These are phyloP conservation scores for Collariella sp. DNA, from an alignment of 495 filamentous ascomycete genomes.

Conservation along the genomic window DNA sequence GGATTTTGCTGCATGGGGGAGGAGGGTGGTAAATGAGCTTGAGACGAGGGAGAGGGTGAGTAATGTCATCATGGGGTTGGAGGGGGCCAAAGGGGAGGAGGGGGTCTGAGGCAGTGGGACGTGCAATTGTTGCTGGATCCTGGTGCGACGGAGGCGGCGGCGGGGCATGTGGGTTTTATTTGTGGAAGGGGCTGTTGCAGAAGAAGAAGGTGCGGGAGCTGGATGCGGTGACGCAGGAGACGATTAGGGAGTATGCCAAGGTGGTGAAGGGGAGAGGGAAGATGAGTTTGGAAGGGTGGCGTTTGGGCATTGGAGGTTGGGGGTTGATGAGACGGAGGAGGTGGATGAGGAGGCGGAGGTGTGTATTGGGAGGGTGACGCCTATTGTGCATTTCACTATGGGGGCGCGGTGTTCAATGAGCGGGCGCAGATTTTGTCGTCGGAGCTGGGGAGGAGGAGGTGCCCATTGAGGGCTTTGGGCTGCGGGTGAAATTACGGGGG, in stretches of 20 bases:
- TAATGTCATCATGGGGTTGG: conserved; percentile 32
- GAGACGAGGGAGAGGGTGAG: conserved; percentile 46
- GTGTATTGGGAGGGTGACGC: conserved; percentile 49
- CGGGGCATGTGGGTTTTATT: conserved; percentile 49
- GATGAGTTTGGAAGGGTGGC: conserved; percentile 38
- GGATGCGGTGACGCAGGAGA: conserved; percentile 27
- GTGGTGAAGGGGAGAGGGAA: conserved; percentile 25
- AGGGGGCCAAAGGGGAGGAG: conserved; percentile 6
- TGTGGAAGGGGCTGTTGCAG: conserved; percentile 47
- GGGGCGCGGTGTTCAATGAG: conserved; percentile 44
- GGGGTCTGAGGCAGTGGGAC: conserved; percentile 42
- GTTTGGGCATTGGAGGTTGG: conserved; percentile 49
- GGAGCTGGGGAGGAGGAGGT: conserved; percentile 20
- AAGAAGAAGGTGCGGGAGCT: conserved; percentile 46
- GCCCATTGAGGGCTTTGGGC: conserved; percentile 42
- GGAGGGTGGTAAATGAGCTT: conserved; percentile 51
- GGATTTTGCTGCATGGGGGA: conserved; percentile 41
- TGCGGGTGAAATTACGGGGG: conserved; percentile 49
- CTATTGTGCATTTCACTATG: conserved; percentile 55
- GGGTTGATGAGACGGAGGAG: conserved; percentile 18
- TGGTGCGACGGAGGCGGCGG: conserved; percentile 41
- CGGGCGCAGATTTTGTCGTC: conserved; percentile 34
- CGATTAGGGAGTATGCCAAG: conserved; percentile 40
- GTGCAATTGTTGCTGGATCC: conserved; percentile 49
- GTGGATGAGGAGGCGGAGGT: conserved; percentile 39